Percentiles rank a stretch among this genome's conserved stretches.
Conservation (phyloP, 805 yeast species). For the Metschnikowia sp. region DNA sequence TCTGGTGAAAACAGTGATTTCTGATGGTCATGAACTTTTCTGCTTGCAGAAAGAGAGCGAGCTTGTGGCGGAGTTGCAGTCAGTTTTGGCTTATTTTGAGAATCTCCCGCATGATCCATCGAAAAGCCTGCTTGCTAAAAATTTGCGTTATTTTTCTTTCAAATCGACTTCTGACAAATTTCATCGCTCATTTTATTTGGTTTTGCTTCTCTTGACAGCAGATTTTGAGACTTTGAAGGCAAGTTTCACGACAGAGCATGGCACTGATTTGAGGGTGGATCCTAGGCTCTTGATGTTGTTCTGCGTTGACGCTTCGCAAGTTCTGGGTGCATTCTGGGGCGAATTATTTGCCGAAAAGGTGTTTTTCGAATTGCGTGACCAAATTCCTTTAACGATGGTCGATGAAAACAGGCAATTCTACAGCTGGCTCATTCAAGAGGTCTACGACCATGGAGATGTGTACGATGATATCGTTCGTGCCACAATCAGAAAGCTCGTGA, state of each 20-base stretch:
- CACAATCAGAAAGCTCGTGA: constrained; percentile 5
- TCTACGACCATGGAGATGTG: neutral
- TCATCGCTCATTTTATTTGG: neutral
- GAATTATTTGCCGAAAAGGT: constrained; percentile 1
- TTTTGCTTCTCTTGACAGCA: constrained; percentile 8
- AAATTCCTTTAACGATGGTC: neutral
- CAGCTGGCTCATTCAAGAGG: constrained; percentile 12
- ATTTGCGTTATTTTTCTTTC: neutral
- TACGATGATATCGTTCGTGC: constrained; percentile 1
- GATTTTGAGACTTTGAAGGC: neutral
- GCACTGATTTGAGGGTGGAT: neutral
- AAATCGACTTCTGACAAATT: neutral
- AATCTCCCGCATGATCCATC: too few relatives aligned
- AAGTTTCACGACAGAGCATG: neutral
- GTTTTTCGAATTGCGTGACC: constrained; percentile 3
- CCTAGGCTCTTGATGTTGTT: constrained; percentile 12
- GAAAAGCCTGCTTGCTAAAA: neutral
- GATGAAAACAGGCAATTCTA: neutral
- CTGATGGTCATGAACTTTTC: constrained; percentile 2
- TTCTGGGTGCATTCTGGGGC: constrained; percentile 5
- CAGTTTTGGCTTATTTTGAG: neutral
- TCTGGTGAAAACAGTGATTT: constrained; percentile 4
- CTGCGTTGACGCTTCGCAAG: neutral
- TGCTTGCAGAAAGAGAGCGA: constrained; percentile 3
- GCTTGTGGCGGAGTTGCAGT: neutral